Evolutionary conservation across 2,329 filamentous ascomycete genomes (phyloP).

Genomic region (Chaetothyriales sp.): DNA sequence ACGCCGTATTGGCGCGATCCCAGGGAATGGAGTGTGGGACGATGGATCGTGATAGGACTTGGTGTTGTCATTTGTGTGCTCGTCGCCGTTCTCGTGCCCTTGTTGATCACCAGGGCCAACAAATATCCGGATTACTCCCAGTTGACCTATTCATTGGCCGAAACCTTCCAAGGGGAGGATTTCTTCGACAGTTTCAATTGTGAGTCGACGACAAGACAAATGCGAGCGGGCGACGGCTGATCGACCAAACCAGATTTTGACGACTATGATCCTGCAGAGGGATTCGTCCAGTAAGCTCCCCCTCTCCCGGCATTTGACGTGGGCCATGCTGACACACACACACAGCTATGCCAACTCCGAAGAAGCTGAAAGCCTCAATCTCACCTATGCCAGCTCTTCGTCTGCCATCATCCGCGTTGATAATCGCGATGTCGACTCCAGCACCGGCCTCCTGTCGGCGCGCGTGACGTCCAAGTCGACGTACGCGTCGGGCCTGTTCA

Average conservation of each 20-base stretch:
- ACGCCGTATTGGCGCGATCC: background rate
- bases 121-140: slow-evolving; percentile 32
- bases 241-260: slow-evolving; percentile 22
- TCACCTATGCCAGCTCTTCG: slow-evolving; percentile 44
- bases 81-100: slow-evolving; percentile 35
- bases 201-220: background rate
- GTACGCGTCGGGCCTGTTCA: slow-evolving; percentile 54
- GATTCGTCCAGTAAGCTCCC: slow-evolving; percentile 35
- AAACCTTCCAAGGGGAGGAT: slow-evolving; percentile 27
- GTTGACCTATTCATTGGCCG: slow-evolving; percentile 28
- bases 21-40: background rate
- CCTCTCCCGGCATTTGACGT: slow-evolving; percentile 4
- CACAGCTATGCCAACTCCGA: slow-evolving; percentile 28
- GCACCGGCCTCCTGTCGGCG: slow-evolving; percentile 54
- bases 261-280: slow-evolving; percentile 30
- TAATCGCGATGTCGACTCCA: slow-evolving; percentile 40
- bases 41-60: background rate
- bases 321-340: background rate
- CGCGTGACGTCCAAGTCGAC: slow-evolving; percentile 54
- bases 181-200: slow-evolving; percentile 36
- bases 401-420: slow-evolving; percentile 52
- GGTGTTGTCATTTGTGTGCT: slow-evolving; percentile 15
- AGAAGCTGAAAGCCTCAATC: slow-evolving; percentile 33
- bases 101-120: slow-evolving; percentile 25
- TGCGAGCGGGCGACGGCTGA: background rate